These are phyloP conservation scores for Aethionema arabicum DNA, from an alignment of 345 rosid species.

Conservation along the genomic window DNA sequence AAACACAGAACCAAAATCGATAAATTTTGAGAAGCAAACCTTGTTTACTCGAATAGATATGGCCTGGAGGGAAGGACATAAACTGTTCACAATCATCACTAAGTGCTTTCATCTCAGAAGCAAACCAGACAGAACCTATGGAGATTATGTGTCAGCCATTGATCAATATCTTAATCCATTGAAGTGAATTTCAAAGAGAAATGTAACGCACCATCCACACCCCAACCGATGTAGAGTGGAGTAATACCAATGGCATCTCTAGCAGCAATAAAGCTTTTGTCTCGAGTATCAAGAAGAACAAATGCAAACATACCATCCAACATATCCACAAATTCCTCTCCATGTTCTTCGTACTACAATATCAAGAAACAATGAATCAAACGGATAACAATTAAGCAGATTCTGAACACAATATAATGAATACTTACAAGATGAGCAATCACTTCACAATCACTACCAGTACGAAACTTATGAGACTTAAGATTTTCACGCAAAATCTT, in stretches of 20 bases:
- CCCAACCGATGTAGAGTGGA: slow-evolving; percentile 89
- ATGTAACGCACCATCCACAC: slow-evolving; percentile 64
- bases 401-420: slow-evolving; percentile 7
- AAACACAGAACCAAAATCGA: slow-evolving; percentile 1
- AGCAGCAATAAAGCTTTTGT: slow-evolving; percentile 76
- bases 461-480: slow-evolving; percentile 61
- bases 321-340: slow-evolving; percentile 69
- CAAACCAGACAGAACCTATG: slow-evolving; percentile 85
- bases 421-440: slow-evolving; percentile 82
- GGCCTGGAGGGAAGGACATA: slow-evolving; percentile 70
- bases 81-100: slow-evolving; percentile 84
- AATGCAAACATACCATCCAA: slow-evolving; percentile 89
- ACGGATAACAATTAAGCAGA: slow-evolving; percentile 6
- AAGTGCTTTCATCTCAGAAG: slow-evolving; percentile 93
- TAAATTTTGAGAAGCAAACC: slow-evolving; percentile 43
- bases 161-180: neutral
- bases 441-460: slow-evolving; percentile 92
- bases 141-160: neutral
- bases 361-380: slow-evolving; percentile 19
- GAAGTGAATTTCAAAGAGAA: slow-evolving; percentile 19
- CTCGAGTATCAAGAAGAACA: slow-evolving; percentile 72
- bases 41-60: slow-evolving; percentile 84
- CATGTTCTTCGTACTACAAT: slow-evolving; percentile 72
- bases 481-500: slow-evolving; percentile 55
- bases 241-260: slow-evolving; percentile 76